Evolutionary conservation across 768 basidiomycete species (phyloP).

Genomic region (Gelatoporia subvermispora): DNA sequence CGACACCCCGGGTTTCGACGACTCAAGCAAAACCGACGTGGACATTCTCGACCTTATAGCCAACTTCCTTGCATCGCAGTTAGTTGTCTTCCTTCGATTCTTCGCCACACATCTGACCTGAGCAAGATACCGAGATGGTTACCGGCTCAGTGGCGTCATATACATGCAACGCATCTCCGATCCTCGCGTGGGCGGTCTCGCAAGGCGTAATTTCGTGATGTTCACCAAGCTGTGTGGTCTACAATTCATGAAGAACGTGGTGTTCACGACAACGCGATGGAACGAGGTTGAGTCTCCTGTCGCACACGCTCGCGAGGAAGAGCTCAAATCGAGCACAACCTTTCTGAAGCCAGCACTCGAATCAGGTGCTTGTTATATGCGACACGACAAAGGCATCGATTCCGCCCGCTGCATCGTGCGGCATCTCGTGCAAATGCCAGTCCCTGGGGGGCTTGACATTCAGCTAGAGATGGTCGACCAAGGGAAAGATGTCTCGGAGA

Average conservation of each 20-base stretch:
- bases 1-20: slow-evolving; percentile 60
- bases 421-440: background rate
- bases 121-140: slow-evolving; percentile 8
- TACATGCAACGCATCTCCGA: slow-evolving; percentile 19
- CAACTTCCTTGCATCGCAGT: background rate
- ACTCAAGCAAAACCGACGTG: slow-evolving; percentile 29
- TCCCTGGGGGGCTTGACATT: background rate
- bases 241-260: slow-evolving; percentile 13
- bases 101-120: background rate
- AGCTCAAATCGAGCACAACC: background rate
- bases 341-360: slow-evolving; percentile 13
- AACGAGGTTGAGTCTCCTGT: slow-evolving; percentile 1
- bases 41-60: slow-evolving; percentile 5
- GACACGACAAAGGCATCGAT: background rate
- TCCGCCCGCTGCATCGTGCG: background rate
- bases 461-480: slow-evolving; percentile 3
- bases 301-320: background rate
- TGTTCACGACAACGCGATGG: slow-evolving; percentile 24
- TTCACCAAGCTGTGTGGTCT: slow-evolving; percentile 17
- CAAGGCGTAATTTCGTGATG: slow-evolving; percentile 6
- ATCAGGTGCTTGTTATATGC: slow-evolving; percentile 2
- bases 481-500: background rate
- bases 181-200: slow-evolving; percentile 6
- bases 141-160: slow-evolving; percentile 13
- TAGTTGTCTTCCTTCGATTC: background rate